Base-by-base conservation (phyloP, 192 early-diverging fungal species). In the Linnemannia zychae region DNA sequence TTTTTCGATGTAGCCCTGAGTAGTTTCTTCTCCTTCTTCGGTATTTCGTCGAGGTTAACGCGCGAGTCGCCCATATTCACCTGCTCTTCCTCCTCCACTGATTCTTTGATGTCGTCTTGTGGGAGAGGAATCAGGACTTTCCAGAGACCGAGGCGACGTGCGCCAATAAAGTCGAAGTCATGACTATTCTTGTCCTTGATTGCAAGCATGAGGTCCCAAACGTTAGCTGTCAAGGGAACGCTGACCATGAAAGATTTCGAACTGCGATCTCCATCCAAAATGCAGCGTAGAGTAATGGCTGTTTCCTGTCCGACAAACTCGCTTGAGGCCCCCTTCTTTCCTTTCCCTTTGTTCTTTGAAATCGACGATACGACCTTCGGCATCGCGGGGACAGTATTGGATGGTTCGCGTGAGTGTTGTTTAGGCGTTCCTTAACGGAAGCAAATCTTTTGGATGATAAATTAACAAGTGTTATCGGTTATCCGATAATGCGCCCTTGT, bases 121-220 rank as follows among this genome's bases (percentile, higher is more conserved):
- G 52, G 17, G 20, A 67, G 60, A 18, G 48, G 66, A 37, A 80
- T 63, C 15, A 47, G 34, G 37, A 74, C 63, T 52, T 66, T 34
- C 71, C 71, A 74, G 71, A 74, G 67, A 44, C 0, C 20, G 66
- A 70, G 72, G 0, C 48, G 0, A 22, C 57, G 20, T 69, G 65
- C 73, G 57, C 1, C 66, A 20, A 69, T 48, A 16, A 53, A 34
- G 18, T 34, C 24, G 38, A 75, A 63, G n/a, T 46, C 28, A 46
- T 44, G 38, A 22, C 33, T 46, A 20, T 38, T 81, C 66, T 69
- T 34, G 15, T 31, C 20, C 72, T 69, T 67, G 66, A 75, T 70
- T 22, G 60, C 44, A 18, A 69, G 12, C 72, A 63, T 76, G 75
- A 81, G 80, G 37, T 57, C 44, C 36, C 65, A 24, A 47, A 81